phyloP scores from a whole-genome alignment of 768 basidiomycete species.

The Leccinum subgranulosum region DNA sequence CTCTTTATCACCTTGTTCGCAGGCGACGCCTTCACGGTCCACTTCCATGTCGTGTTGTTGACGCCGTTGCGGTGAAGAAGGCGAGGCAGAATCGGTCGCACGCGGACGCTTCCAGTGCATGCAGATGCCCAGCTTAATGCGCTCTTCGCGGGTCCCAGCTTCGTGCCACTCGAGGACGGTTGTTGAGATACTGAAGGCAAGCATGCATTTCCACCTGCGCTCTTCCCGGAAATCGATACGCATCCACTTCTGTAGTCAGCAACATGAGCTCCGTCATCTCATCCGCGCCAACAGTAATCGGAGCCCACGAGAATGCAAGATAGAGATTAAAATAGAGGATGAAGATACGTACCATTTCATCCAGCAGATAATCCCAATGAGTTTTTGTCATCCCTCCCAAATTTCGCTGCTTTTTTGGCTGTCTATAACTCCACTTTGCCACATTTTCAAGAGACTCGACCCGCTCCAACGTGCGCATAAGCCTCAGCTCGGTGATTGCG shows the following conservation, averaged over 20 bases:
- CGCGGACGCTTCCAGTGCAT: constrained; percentile 58
- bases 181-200: constrained; percentile 79
- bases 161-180: constrained; percentile 88
- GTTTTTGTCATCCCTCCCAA: constrained; percentile 73
- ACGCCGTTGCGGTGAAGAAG: constrained; percentile 30
- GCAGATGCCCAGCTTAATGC: constrained; percentile 62
- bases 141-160: constrained; percentile 60
- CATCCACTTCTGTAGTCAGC: constrained; percentile 81
- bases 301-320: background rate
- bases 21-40: constrained; percentile 22
- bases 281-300: background rate
- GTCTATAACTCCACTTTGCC: constrained; percentile 87
- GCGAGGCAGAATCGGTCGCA: constrained; percentile 21
- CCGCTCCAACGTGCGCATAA: constrained; percentile 77
- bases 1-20: constrained; percentile 24
- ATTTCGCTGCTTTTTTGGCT: constrained; percentile 90
- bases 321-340: background rate
- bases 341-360: constrained; percentile 77
- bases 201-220: constrained; percentile 82
- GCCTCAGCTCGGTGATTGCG: constrained; percentile 73
- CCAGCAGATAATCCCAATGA: constrained; percentile 94
- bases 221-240: constrained; percentile 94
- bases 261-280: constrained; percentile 8
- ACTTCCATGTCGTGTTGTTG: constrained; percentile 30
- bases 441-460: constrained; percentile 80